These are phyloP conservation scores for Boletus sp. DNA, from an alignment of 768 basidiomycete species.

Conservation along the genomic window DNA sequence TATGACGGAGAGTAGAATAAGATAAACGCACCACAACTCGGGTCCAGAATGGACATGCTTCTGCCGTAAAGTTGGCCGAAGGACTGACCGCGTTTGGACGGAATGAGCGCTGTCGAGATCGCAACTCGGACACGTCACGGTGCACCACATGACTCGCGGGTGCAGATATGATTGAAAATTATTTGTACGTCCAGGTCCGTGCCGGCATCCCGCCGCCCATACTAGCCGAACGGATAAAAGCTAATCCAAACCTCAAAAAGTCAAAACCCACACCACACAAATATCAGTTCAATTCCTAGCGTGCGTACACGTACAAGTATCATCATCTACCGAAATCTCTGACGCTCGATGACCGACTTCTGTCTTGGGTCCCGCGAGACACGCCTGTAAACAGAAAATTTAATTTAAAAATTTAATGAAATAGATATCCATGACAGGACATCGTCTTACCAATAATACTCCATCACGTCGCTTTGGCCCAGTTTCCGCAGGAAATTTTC, in stretches of 20 bases:
- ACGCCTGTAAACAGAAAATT: conserved; percentile 51
- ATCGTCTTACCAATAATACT: conserved; percentile 71
- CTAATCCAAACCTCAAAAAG: conserved; percentile 9
- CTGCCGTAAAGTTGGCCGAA: conserved; percentile 9
- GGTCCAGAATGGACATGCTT: no score
- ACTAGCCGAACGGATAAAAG: conserved; percentile 3
- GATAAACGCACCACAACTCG: conserved; percentile 11
- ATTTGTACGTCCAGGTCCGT: not conserved
- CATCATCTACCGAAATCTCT: conserved; percentile 54
- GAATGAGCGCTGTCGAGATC: conserved; percentile 12
- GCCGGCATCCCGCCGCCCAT: conserved; percentile 3
- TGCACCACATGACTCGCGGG: conserved; percentile 6
- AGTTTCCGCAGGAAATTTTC: conserved; percentile 91
- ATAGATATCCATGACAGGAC: no score
- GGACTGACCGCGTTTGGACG: no score
- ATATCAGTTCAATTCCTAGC: no score
- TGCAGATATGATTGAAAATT: no score
- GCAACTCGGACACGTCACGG: conserved; percentile 12
- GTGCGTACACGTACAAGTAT: no score
- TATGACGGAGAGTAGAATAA: not conserved
- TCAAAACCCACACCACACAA: no score
- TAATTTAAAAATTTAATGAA: no score
- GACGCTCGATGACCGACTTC: conserved; percentile 75
- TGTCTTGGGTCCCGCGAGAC: conserved; percentile 69
- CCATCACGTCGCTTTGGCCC: conserved; percentile 89